Evolutionary conservation across 345 rosid species (phyloP).

Genomic region (Brassica cretica): DNA sequence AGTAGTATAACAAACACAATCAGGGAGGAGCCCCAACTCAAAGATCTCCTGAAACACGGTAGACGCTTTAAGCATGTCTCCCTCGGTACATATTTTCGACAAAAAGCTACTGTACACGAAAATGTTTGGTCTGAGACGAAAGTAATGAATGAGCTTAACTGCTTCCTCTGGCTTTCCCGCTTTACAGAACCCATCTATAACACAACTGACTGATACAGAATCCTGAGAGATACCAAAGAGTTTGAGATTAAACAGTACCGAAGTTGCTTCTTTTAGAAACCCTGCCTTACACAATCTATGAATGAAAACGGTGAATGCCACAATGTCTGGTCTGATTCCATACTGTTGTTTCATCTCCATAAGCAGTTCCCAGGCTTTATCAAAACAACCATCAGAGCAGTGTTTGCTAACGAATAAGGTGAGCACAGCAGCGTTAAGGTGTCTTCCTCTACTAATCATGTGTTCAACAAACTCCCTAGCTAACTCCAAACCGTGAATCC

Average conservation of each 20-base stretch:
- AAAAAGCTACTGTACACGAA: conserved; percentile 55
- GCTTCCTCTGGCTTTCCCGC: conserved; percentile 47
- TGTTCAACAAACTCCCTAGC: conserved; percentile 47
- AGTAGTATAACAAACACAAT: conserved; percentile 49
- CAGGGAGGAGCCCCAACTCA: conserved; percentile 48
- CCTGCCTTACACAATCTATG: conserved; percentile 48
- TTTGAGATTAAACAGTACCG: conserved; percentile 43
- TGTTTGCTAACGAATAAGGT: conserved; percentile 43
- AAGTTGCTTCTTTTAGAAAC: conserved; percentile 46
- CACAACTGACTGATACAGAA: conserved; percentile 48
- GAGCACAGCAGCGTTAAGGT: conserved; percentile 40
- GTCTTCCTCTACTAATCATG: conserved; percentile 45
- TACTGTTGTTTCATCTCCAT: conserved; percentile 44
- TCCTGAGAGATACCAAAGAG: conserved; percentile 46
- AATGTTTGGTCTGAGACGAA: conserved; percentile 45
- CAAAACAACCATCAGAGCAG: conserved; percentile 44
- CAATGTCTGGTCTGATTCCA: conserved; percentile 48
- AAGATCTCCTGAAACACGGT: conserved; percentile 45
- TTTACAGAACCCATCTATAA: conserved; percentile 50
- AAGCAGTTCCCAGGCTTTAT: conserved; percentile 48
- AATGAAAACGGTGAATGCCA: conserved; percentile 47
- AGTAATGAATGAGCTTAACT: conserved; percentile 40
- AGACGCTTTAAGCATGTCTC: conserved; percentile 49
- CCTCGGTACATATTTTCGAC: conserved; percentile 41
- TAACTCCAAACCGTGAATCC: conserved; percentile 32